Evolutionary conservation across 495 filamentous ascomycete genomes (phyloP).

Genomic region (Penicillium longicatenatum): DNA sequence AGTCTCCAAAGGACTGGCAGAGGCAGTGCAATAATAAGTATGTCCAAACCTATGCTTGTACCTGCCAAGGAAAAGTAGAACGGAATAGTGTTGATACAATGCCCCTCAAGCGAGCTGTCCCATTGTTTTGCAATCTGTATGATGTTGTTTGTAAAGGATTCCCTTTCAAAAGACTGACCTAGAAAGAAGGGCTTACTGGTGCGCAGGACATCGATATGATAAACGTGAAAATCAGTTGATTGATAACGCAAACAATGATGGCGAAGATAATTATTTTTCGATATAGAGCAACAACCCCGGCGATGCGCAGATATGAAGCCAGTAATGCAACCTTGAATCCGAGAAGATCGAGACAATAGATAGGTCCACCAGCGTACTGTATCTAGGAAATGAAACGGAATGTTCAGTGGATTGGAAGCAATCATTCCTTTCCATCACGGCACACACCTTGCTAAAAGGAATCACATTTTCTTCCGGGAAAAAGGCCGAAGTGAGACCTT

Average conservation of each 20-base stretch:
- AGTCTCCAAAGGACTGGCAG: constrained; percentile 46
- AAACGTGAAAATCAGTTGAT: constrained; percentile 32
- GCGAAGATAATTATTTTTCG: constrained; percentile 23
- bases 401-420: background rate
- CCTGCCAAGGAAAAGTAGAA: constrained; percentile 41
- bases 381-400: constrained; percentile 17
- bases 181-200: constrained; percentile 32
- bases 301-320: constrained; percentile 51
- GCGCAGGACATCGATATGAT: constrained; percentile 35
- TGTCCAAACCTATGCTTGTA: constrained; percentile 46
- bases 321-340: constrained; percentile 56
- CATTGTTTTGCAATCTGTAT: constrained; percentile 48
- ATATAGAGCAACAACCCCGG: constrained; percentile 42
- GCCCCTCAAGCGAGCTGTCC: constrained; percentile 40
- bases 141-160: background rate
- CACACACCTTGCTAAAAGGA: constrained; percentile 29
- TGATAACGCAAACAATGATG: constrained; percentile 38
- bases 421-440: background rate
- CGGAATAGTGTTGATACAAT: constrained; percentile 42
- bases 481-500: constrained; percentile 20
- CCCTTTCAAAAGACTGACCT: background rate
- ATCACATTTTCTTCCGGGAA: constrained; percentile 30
- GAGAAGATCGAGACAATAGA: constrained; percentile 39
- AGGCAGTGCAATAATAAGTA: constrained; percentile 53
- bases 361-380: constrained; percentile 28